A percentile compares a stretch with the other conserved stretches of the same genome.
Evolutionary conservation across 2,329 filamentous ascomycete genomes (phyloP).

Genomic region (Cladosporium sp.): DNA sequence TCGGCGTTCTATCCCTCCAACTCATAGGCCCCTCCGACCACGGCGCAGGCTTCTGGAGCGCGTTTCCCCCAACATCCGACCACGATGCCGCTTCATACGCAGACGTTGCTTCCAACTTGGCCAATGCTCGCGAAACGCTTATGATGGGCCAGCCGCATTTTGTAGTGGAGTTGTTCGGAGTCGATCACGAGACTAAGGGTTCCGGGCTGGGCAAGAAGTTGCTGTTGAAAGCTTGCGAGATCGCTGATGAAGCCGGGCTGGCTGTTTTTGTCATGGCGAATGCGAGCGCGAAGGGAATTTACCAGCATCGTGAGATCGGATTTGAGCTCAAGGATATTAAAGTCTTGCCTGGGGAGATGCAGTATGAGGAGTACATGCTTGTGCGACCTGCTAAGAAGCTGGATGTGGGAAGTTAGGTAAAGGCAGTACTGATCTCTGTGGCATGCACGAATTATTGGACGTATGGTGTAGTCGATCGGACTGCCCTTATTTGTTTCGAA

Average conservation of each 20-base stretch:
- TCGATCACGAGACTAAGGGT: constrained; percentile 31
- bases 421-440: background rate
- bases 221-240: constrained; percentile 27
- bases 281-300: constrained; percentile 24
- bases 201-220: constrained; percentile 27
- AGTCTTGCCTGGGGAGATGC: constrained; percentile 24
- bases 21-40: constrained; percentile 9
- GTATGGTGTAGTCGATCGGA: no score
- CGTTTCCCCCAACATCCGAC: constrained; percentile 25
- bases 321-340: constrained; percentile 21
- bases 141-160: constrained; percentile 25
- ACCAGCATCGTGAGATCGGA: constrained; percentile 21
- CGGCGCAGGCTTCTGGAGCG: constrained; percentile 23
- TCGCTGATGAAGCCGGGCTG: constrained; percentile 27
- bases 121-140: constrained; percentile 21
- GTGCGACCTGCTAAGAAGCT: constrained; percentile 12
- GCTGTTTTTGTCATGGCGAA: constrained; percentile 33
- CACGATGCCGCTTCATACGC: constrained; percentile 26
- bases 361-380: constrained; percentile 28
- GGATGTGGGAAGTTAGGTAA: background rate
- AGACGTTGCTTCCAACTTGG: constrained; percentile 22
- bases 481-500: no score
- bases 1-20: constrained; percentile 16
- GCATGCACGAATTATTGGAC: background rate
- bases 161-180: constrained; percentile 31